Evolutionary conservation across 2,329 filamentous ascomycete genomes (phyloP).

Genomic region (Ceratocystis albifundus): DNA sequence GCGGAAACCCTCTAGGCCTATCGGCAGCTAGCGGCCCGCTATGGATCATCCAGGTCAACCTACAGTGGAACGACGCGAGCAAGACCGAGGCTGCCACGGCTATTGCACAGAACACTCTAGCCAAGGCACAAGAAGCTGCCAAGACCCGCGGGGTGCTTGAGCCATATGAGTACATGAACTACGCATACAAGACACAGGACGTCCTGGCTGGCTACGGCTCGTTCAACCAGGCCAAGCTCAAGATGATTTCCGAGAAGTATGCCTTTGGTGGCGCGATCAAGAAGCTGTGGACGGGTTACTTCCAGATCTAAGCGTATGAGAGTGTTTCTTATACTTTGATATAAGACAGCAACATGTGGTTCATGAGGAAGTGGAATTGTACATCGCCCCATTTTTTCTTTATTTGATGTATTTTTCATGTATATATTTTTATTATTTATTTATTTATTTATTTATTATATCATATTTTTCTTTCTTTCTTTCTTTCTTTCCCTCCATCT

Average conservation of each 20-base stretch:
- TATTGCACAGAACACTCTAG: constrained; percentile 23
- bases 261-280: constrained; percentile 30
- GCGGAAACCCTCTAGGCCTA: constrained; percentile 33
- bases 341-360: neutral
- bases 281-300: constrained; percentile 28
- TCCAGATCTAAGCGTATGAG: constrained; percentile 25
- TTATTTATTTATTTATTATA: no score
- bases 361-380: neutral
- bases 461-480: neutral
- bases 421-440: neutral
- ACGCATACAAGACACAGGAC: constrained; percentile 33
- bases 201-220: constrained; percentile 33
- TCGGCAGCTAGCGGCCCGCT: constrained; percentile 26
- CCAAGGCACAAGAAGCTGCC: constrained; percentile 23
- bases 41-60: constrained; percentile 25
- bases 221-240: constrained; percentile 30
- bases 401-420: neutral
- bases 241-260: constrained; percentile 28
- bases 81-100: constrained; percentile 25
- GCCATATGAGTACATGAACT: constrained; percentile 34
- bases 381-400: neutral
- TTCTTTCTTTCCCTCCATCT: neutral
- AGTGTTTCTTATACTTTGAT: neutral
- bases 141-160: neutral
- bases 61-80: constrained; percentile 25